phyloP scores from a whole-genome alignment of 805 yeast genomes.

The Yamadazyma tumulicola region DNA sequence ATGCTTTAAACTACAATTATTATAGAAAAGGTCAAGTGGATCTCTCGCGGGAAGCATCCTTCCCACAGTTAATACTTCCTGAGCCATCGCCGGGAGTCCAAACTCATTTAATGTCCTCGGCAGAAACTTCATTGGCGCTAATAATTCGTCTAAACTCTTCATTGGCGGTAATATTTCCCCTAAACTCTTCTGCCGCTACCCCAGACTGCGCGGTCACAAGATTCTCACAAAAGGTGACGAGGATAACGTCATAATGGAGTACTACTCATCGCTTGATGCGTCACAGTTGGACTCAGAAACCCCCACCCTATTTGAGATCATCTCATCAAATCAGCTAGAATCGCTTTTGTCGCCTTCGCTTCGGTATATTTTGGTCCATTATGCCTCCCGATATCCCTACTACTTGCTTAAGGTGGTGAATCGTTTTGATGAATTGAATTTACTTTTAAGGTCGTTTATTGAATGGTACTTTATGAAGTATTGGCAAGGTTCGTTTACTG shows the following conservation, averaged over 20 bases:
- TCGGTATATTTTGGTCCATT: conserved; percentile 74
- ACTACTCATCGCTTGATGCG: conserved; percentile 75
- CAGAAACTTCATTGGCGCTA: no score
- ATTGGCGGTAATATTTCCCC: conserved; percentile 4
- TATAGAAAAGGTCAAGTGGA: no score
- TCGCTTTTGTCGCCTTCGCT: conserved; percentile 76
- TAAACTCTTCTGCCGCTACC: no score
- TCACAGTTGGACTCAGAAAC: conserved; percentile 66
- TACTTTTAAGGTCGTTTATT: conserved; percentile 54
- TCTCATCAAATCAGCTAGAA: conserved; percentile 78
- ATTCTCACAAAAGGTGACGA: no score
- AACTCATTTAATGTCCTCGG: no score
- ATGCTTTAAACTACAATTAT: no score
- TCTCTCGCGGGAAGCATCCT: no score
- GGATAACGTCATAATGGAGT: conserved; percentile 53
- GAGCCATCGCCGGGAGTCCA: no score
- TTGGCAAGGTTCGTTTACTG: conserved; percentile 87
- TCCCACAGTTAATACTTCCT: no score
- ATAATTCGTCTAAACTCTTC: no score
- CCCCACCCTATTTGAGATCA: conserved; percentile 86
- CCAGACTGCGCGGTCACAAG: no score
- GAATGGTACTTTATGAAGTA: conserved; percentile 67
- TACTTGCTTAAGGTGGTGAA: conserved; percentile 59
- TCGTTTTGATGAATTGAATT: conserved; percentile 72
- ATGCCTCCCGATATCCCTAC: conserved; percentile 75